These are phyloP conservation scores for Zizania latifolia DNA, from an alignment of 176 grass and related monocot genomes.

Conservation along the genomic window DNA sequence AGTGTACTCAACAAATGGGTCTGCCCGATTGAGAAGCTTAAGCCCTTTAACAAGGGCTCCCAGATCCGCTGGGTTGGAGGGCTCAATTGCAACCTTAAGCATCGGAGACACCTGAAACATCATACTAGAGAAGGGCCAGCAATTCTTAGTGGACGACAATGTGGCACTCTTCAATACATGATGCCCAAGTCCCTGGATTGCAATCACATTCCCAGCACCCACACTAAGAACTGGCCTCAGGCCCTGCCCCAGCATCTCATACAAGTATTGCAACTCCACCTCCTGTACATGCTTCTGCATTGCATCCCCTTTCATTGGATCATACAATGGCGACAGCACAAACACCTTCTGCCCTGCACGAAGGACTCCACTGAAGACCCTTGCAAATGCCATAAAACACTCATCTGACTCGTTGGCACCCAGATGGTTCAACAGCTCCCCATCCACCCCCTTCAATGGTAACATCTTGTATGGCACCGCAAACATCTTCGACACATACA, in stretches of 20 bases:
- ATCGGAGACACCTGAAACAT: conserved; percentile 84
- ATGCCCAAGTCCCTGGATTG: conserved; percentile 78
- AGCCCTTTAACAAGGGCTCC: conserved; percentile 63
- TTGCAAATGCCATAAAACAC: conserved; percentile 90
- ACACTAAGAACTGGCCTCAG: conserved; percentile 50
- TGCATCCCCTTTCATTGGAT: conserved; percentile 63
- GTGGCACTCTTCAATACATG: conserved; percentile 88
- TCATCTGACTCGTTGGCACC: conserved; percentile 46
- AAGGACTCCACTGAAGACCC: conserved; percentile 77
- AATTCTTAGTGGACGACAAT: conserved; percentile 62
- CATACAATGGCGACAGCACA: conserved; percentile 76
- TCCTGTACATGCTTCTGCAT: conserved; percentile 76
- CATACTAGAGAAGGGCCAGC: conserved; percentile 91
- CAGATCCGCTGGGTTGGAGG: conserved; percentile 65
- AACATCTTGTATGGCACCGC: conserved; percentile 57
- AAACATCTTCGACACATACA: conserved; percentile 97
- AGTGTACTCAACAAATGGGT: conserved; percentile 81
- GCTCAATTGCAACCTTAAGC: conserved; percentile 87
- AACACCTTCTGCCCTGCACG: conserved; percentile 68
- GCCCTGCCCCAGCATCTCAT: conserved; percentile 83
- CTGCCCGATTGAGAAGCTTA: conserved; percentile 75
- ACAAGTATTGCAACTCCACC: conserved; percentile 66
- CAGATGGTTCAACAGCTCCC: conserved; percentile 47
- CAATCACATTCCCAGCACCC: conserved; percentile 70
- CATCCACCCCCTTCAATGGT: conserved; percentile 47